Evolutionary conservation across 2,329 filamentous ascomycete species (phyloP), one percentile per base, ranked within the genome.

Genomic region (Sporothrix schenckii): DNA sequence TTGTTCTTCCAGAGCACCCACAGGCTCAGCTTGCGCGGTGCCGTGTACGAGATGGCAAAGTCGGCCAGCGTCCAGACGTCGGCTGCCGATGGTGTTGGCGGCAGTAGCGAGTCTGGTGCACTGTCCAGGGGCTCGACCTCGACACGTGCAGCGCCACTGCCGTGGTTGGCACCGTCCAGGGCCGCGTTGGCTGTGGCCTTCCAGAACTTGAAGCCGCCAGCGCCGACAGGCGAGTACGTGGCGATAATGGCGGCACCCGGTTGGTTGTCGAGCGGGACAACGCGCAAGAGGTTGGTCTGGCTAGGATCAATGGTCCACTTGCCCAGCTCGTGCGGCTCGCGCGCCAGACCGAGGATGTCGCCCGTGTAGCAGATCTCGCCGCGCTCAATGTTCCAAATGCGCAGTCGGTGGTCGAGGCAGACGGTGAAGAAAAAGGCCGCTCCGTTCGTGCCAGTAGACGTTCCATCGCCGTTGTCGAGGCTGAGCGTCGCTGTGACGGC

Each of bases 121-220:
- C 96, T 92, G 21, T 69, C 72, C 16, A 74, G 58, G 16, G 68
- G 53, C 73, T 88, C 86, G 16, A 96, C 83, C 10, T 89, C 84
- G 24, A 93, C 78, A 2, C 82, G 83, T 75, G 11, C 41, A 63
- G 60, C 41, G 5, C 60, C 53, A 11, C n/a, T 27, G 34, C 9
- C 13, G 47, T 30, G 61, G 63, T 30, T 53, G 54, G 34, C 39
- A 27, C 91, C 84, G 75, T 86, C 86, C 68, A 14, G 44, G 10
- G 47, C 63, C 1, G 89, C 87, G 74, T 89, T 87, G 21, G 91
- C 87, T 68, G 87, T 87, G n/a, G 88, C 80, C 74, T 82, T 85
- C 92, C 94, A 99, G 77, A 99, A 94, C 79, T 97, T 98, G 85
- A 99, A 98, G 77, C 94, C 91, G 49, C 95, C 92, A 53, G 89